Base-by-base conservation (phyloP, 2,329 filamentous ascomycete genomes). In the Cadophora malorum region DNA sequence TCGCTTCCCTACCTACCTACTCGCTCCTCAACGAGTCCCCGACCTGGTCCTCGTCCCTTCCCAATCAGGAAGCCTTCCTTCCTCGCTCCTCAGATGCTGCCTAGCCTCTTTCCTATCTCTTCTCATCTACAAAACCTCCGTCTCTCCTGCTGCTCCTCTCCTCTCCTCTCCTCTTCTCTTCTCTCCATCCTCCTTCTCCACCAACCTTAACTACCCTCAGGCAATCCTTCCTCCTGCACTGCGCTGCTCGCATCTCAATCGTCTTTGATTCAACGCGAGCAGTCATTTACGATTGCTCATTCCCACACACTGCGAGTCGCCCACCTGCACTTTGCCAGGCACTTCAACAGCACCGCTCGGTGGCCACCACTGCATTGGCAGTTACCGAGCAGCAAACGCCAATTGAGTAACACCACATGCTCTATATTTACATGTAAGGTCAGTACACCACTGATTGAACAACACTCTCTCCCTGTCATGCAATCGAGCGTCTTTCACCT, bases 271-370 rank as follows among this genome's bases (percentile, higher is more conserved):
- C 38, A 35, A 67, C 50, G 63, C 56, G 63, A 71, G 72, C 66
- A 68, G 66, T 72, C 69, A 68, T 71, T 64, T 61, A 67, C 73
- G 64, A 73, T 74, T 74, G 74, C 74, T 75, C 73, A 73, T 75
- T 72, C 71, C 69, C 31, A 47, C 62, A 53, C 21, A 55, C 55
- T 41, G 49, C n/a, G 35, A 59, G 19, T 65, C 28, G 21, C 35
- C 47, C n/a, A 33, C n/a, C 50, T 47, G 33, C 33, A 25, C 45
- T 28, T 60, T 50, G 21, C 38, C 47, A 14, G n/a, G 62, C 28
- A 55, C 38, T 55, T 28, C 53, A 60, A 58, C 55, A 53, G 55
- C 21, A 21, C 41, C 14, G 5, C n/a, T 19, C 8, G 19, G 23
- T 64, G 14, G 10, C 23, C 62, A 56, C 9, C 47, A 12, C 25